Evolutionary conservation across 805 yeast genomes (phyloP).

Genomic region (Yarrowia osloensis): DNA sequence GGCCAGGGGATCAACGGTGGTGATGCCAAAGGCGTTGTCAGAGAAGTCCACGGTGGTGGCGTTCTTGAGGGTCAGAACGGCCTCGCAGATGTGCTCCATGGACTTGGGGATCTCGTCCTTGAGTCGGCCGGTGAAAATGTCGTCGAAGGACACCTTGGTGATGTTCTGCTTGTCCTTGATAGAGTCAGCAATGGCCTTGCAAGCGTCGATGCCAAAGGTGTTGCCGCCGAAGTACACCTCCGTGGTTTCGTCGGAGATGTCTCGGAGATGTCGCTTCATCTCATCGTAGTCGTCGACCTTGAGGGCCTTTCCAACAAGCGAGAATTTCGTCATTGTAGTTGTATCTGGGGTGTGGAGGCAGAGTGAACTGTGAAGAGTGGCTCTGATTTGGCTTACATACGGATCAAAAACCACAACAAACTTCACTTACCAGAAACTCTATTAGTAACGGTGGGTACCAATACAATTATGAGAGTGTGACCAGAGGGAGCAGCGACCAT

Average conservation of each 20-base stretch:
- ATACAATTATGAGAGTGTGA: neutral
- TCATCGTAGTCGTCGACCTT: slow-evolving; percentile 75
- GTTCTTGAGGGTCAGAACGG: slow-evolving; percentile 66
- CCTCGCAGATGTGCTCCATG: slow-evolving; percentile 69
- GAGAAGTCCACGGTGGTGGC: slow-evolving; percentile 77
- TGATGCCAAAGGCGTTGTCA: slow-evolving; percentile 96
- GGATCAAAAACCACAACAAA: slow-evolving; percentile 13
- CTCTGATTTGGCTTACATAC: neutral
- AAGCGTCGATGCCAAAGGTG: slow-evolving; percentile 90
- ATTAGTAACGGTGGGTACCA: slow-evolving; percentile 4
- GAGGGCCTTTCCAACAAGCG: slow-evolving; percentile 71
- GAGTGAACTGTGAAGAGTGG: neutral
- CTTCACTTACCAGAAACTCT: neutral
- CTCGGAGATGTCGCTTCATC: slow-evolving; percentile 67
- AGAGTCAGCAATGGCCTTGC: slow-evolving; percentile 64
- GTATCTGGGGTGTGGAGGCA: neutral
- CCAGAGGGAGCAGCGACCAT: too few relatives aligned
- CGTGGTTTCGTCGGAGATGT: slow-evolving; percentile 50
- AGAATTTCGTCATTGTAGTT: slow-evolving; percentile 38
- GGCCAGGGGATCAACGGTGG: slow-evolving; percentile 89
- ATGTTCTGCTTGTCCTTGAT: slow-evolving; percentile 42
- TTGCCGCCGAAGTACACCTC: slow-evolving; percentile 86
- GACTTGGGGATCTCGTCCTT: slow-evolving; percentile 93
- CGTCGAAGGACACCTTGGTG: slow-evolving; percentile 56
- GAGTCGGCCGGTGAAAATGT: slow-evolving; percentile 90